A percentile compares a stretch with the other conserved stretches of the same genome.
phyloP scores from a whole-genome alignment of 1,139 yeast species.

The Lodderomyces parapsilosis region DNA sequence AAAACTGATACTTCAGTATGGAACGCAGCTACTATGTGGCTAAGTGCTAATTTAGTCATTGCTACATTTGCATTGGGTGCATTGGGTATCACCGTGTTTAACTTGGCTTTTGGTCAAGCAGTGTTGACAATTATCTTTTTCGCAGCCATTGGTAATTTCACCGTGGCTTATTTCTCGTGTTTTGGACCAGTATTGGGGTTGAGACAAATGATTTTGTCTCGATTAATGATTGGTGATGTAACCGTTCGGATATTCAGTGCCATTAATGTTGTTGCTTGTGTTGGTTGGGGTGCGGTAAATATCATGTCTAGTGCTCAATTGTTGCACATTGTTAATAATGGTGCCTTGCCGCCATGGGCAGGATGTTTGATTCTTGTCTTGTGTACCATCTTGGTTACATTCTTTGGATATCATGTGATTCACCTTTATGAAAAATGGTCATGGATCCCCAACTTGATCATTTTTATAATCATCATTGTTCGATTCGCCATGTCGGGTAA shows the following conservation, averaged over 20 bases:
- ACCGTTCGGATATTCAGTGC: conserved; percentile 77
- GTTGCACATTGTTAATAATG: conserved; percentile 71
- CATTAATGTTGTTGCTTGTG: conserved; percentile 79
- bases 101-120: conserved; percentile 64
- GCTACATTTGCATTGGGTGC: conserved; percentile 84
- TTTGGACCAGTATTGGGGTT: conserved; percentile 86
- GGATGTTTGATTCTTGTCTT: conserved; percentile 75
- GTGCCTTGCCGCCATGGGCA: conserved; percentile 83
- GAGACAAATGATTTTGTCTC: conserved; percentile 82
- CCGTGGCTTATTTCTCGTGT: conserved; percentile 80
- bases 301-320: conserved; percentile 88
- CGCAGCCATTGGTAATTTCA: conserved; percentile 65
- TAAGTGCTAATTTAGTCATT: conserved; percentile 85
- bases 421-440: conserved; percentile 82
- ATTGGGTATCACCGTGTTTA: conserved; percentile 61
- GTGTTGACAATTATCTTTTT: conserved; percentile 67
- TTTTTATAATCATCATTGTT: conserved; percentile 75
- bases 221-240: conserved; percentile 73
- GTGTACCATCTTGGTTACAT: conserved; percentile 71
- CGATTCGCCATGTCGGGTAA: conserved; percentile 67
- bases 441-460: conserved; percentile 79
- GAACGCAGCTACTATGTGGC: conserved; percentile 88
- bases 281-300: conserved; percentile 96
- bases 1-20: conserved; percentile 59
- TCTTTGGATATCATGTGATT: conserved; percentile 82